These are phyloP conservation scores for Phytophthora citrophthora DNA, from an alignment of 352 stramenopile genomes.

Conservation along the genomic window DNA sequence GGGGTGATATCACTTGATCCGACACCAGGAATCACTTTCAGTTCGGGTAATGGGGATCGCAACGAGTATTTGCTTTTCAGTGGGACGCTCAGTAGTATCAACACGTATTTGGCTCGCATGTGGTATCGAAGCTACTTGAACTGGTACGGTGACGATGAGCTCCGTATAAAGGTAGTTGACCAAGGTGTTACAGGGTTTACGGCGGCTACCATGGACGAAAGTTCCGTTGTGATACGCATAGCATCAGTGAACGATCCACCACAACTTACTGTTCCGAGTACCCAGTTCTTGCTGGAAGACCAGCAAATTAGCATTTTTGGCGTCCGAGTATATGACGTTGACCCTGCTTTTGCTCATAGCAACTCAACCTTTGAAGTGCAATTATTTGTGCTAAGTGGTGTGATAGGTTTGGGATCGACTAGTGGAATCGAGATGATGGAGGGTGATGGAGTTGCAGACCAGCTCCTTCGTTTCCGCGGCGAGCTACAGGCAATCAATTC, in stretches of 20 bases:
- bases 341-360: constrained; percentile 36
- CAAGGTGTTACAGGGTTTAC: constrained; percentile 72
- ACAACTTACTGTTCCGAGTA: constrained; percentile 54
- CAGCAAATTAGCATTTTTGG: constrained; percentile 72
- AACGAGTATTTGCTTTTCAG: constrained; percentile 76
- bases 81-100: constrained; percentile 64
- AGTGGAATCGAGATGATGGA: constrained; percentile 47
- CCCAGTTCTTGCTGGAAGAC: constrained; percentile 64
- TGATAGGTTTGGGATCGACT: constrained; percentile 44
- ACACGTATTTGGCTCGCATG: constrained; percentile 51
- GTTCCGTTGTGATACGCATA: constrained; percentile 44
- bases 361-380: constrained; percentile 66
- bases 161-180: constrained; percentile 62
- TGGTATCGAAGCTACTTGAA: constrained; percentile 72
- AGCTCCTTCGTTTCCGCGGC: constrained; percentile 64
- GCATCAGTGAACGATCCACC: constrained; percentile 70
- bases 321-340: constrained; percentile 63
- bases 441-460: constrained; percentile 55
- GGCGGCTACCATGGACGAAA: constrained; percentile 41
- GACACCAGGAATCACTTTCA: constrained; percentile 69
- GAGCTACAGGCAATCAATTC: constrained; percentile 60
- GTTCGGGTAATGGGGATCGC: constrained; percentile 46
- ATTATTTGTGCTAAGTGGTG: constrained; percentile 60
- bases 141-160: constrained; percentile 73
- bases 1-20: constrained; percentile 59